A percentile compares a stretch with the other conserved stretches of the same genome.
phyloP scores from a whole-genome alignment of 2,329 filamentous ascomycete species.

The Fusarium newnesense region DNA sequence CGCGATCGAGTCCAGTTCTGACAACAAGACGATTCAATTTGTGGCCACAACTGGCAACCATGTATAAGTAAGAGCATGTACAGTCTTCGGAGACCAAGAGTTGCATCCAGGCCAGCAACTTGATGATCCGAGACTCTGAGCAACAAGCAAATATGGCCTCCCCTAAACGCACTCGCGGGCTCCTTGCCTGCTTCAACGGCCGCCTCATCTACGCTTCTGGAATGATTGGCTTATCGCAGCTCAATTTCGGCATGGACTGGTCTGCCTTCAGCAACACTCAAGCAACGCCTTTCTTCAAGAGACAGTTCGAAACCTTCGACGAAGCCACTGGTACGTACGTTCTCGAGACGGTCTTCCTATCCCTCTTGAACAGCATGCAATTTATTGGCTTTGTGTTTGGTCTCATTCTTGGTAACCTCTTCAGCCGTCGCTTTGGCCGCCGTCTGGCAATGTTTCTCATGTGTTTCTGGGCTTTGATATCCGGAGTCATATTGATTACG shows the following conservation, averaged over 20 bases:
- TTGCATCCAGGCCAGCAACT: not conserved
- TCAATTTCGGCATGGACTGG: slow-evolving; percentile 56
- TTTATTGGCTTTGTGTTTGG: slow-evolving; percentile 49
- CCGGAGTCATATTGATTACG: slow-evolving; percentile 47
- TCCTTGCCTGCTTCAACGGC: slow-evolving; percentile 42
- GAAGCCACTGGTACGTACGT: slow-evolving; percentile 30
- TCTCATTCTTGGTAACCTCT: slow-evolving; percentile 35
- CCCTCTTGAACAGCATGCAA: slow-evolving; percentile 50
- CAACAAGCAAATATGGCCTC: not conserved
- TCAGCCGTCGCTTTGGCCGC: slow-evolving; percentile 45
- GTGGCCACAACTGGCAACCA: not conserved
- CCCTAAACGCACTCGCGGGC: not conserved
- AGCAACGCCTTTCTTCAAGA: slow-evolving; percentile 51
- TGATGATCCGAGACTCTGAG: not conserved
- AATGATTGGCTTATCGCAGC: slow-evolving; percentile 48
- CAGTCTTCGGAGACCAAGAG: not conserved
- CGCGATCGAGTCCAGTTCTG: slow-evolving; percentile 1
- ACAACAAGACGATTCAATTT: not conserved
- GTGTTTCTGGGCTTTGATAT: slow-evolving; percentile 47
- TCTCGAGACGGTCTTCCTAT: slow-evolving; percentile 48
- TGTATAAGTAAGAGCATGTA: not conserved
- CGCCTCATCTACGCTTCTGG: slow-evolving; percentile 29
- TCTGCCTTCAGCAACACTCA: slow-evolving; percentile 51
- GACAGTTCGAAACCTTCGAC: slow-evolving; percentile 47
- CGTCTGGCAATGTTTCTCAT: slow-evolving; percentile 48